phyloP scores from a whole-genome alignment of 441 rosid genomes.

The Euphorbia celastroides region DNA sequence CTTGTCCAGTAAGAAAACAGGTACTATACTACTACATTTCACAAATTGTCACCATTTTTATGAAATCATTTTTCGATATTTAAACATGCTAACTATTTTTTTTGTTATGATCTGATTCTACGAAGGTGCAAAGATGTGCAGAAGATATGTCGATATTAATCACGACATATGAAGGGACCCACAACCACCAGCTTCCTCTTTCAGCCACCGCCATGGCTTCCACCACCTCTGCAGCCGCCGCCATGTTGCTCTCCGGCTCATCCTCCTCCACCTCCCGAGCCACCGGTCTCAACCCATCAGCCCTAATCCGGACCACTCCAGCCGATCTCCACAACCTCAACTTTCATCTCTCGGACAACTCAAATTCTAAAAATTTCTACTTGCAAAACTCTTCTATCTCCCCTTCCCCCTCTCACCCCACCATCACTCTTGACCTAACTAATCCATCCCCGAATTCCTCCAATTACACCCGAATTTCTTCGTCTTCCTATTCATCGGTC shows the following conservation, averaged over 20 bases:
- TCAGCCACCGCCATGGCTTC: conserved; percentile 95
- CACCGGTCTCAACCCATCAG: conserved; percentile 1
- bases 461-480: conserved; percentile 29
- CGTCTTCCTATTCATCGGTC: conserved; percentile 25
- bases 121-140: conserved; percentile 81
- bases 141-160: conserved; percentile 75
- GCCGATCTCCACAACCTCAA: conserved; percentile 52
- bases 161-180: conserved; percentile 91
- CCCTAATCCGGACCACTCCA: conserved; percentile 22
- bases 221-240: conserved; percentile 83
- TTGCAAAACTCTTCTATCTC: conserved; percentile 41
- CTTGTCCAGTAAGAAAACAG: conserved; percentile 93
- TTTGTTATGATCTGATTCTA: too few relatives aligned
- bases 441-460: conserved; percentile 35
- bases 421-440: conserved; percentile 67
- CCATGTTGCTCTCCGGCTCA: conserved; percentile 71
- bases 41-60: background rate
- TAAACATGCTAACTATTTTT: too few relatives aligned
- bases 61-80: background rate
- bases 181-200: conserved; percentile 79
- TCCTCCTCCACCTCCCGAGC: conserved; percentile 23
- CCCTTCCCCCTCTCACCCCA: conserved; percentile 42
- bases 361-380: conserved; percentile 38
- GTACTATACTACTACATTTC: conserved; percentile 22
- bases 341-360: conserved; percentile 47